Conservation (phyloP, 148 eudicot species). For the Vaccinium vitisidaea region DNA sequence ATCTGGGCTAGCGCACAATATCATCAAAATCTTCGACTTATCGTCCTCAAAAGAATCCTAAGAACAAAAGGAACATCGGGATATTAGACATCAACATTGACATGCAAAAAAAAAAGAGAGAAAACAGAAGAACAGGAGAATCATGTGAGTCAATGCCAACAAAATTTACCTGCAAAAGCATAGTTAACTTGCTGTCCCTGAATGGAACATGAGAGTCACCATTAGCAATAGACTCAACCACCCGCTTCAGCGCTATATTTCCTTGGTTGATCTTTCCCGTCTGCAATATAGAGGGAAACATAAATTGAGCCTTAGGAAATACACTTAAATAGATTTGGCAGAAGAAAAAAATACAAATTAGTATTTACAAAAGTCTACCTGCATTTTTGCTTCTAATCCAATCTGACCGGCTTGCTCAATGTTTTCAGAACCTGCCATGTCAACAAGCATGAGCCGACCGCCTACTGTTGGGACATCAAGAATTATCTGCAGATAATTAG, state of each 20-base stretch:
- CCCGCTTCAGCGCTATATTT: constrained; percentile 80
- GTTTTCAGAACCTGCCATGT: constrained; percentile 99
- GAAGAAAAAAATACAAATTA: background rate
- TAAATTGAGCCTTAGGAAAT: background rate
- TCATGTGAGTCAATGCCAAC: background rate
- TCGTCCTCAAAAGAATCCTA: constrained; percentile 98
- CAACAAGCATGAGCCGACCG: constrained; percentile 94
- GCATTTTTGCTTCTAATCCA: constrained; percentile 91
- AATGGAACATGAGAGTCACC: constrained; percentile 98
- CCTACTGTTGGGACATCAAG: constrained; percentile 97
- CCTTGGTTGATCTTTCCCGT: constrained; percentile 97
- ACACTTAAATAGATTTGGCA: background rate
- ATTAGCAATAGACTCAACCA: constrained; percentile 97
- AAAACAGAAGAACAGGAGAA: background rate
- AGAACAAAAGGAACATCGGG: background rate
- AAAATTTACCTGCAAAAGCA: constrained; percentile 84
- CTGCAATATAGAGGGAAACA: constrained; percentile 38
- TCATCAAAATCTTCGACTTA: constrained; percentile 92
- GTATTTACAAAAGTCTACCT: constrained; percentile 39
- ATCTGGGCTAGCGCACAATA: constrained; percentile 92
- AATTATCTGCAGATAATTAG: constrained; percentile 52
- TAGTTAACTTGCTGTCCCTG: constrained; percentile 96
- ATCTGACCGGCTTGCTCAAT: constrained; percentile 96
- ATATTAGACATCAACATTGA: background rate
- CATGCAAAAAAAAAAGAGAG: background rate